These are phyloP conservation scores for Leptoxyphium fumago DNA, from an alignment of 2,329 filamentous ascomycete genomes.

Conservation along the genomic window DNA sequence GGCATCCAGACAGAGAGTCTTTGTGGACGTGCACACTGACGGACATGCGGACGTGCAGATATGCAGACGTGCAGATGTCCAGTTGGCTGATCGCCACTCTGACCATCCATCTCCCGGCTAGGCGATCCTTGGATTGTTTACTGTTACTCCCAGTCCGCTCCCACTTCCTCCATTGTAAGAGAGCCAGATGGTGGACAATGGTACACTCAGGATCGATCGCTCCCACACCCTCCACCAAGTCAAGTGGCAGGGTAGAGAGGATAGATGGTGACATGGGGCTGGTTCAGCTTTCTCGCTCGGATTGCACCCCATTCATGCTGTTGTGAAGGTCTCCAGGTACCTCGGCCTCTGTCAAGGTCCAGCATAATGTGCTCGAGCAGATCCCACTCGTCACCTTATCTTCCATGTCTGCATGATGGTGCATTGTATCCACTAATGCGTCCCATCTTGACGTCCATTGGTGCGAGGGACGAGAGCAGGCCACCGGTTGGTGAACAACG, in stretches of 20 bases:
- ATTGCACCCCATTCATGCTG: not conserved
- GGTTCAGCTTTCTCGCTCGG: not conserved
- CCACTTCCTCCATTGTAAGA: too few relatives aligned
- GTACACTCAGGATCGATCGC: too few relatives aligned
- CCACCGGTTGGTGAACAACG: slow-evolving; percentile 10
- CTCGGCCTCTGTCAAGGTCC: not conserved
- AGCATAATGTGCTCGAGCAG: slow-evolving; percentile 16
- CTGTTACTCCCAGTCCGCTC: too few relatives aligned
- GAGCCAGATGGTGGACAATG: too few relatives aligned
- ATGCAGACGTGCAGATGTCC: too few relatives aligned
- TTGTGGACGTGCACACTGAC: not conserved
- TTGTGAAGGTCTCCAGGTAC: slow-evolving; percentile 1
- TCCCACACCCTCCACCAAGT: too few relatives aligned
- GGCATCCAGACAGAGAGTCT: too few relatives aligned
- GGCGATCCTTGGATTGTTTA: too few relatives aligned
- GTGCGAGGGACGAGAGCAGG: slow-evolving; percentile 1
- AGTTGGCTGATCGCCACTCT: too few relatives aligned
- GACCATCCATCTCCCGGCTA: too few relatives aligned
- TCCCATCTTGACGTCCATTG: slow-evolving; percentile 6
- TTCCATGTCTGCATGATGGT: slow-evolving; percentile 24
- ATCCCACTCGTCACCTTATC: slow-evolving; percentile 36
- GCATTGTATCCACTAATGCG: slow-evolving; percentile 7
- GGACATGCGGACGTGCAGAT: not conserved
- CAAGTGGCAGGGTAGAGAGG: too few relatives aligned
- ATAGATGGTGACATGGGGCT: not conserved